Percentiles rank a stretch among this genome's conserved stretches.
These are phyloP conservation scores for Chytriomyces confervae DNA, from an alignment of 192 early-diverging fungal species.

Conservation along the genomic window DNA sequence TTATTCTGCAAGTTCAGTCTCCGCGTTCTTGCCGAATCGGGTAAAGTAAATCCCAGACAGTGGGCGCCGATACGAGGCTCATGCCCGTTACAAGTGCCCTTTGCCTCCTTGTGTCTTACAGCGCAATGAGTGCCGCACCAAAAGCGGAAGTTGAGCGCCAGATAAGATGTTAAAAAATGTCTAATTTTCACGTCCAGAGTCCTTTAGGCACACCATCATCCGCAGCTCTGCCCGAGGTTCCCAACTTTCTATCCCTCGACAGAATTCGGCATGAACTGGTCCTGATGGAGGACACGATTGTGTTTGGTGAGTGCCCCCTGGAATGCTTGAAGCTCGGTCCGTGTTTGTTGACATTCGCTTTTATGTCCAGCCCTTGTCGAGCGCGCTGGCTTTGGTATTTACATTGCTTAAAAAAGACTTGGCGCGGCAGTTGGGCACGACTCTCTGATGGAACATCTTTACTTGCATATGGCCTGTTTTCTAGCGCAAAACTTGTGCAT, in stretches of 20 bases:
- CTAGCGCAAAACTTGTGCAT: conserved; percentile 76
- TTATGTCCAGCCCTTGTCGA: conserved; percentile 82
- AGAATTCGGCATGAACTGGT: conserved; percentile 68
- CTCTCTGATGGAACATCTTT: not conserved
- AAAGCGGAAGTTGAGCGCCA: no score
- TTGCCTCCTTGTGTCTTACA: no score
- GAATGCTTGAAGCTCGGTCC: not conserved
- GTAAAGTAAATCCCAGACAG: no score
- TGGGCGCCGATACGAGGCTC: no score
- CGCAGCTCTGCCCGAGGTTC: not conserved
- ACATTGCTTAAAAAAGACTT: no score
- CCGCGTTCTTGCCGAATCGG: no score
- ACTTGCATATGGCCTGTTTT: not conserved
- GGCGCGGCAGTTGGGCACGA: not conserved
- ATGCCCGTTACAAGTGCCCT: no score
- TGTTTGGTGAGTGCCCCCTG: conserved; percentile 68
- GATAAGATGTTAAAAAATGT: not conserved
- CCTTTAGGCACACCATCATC: not conserved
- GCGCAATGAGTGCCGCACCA: no score
- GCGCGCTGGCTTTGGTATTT: conserved; percentile 78
- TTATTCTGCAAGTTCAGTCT: no score
- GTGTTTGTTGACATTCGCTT: not conserved
- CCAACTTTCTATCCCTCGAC: conserved; percentile 41
- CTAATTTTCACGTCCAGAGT: not conserved
- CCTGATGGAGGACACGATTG: conserved; percentile 94